These are phyloP conservation scores for Carex arenaria DNA, from an alignment of 202 grass and related monocot species.

Conservation along the genomic window DNA sequence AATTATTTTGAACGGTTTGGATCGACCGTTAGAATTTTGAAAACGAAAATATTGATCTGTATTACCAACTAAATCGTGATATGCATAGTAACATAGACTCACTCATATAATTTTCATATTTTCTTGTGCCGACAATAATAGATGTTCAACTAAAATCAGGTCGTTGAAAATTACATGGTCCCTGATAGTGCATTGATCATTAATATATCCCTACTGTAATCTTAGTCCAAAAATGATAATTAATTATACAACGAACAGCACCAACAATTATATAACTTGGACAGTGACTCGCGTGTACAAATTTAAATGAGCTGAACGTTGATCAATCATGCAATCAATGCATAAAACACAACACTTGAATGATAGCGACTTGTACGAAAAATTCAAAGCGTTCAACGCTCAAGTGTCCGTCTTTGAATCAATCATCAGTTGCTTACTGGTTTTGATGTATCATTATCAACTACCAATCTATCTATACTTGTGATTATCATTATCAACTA, in stretches of 20 bases:
- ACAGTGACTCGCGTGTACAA: neutral
- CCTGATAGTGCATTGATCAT: neutral
- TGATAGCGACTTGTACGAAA: neutral
- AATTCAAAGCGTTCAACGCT: slow-evolving; percentile 4
- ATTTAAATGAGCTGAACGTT: neutral
- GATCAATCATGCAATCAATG: neutral
- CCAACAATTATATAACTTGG: neutral
- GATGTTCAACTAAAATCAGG: neutral
- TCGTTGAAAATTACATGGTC: neutral
- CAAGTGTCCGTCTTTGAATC: neutral
- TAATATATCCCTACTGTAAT: neutral
- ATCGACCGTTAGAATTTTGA: too few species aligned
- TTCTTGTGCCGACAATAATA: neutral
- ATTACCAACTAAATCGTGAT: too few species aligned
- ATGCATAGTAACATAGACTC: too few species aligned
- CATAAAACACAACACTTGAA: neutral
- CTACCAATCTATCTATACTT: neutral
- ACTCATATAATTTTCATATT: too few species aligned
- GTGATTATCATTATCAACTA: too few species aligned
- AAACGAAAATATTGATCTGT: too few species aligned
- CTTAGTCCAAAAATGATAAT: neutral
- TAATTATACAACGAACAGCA: neutral
- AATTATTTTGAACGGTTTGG: too few species aligned
- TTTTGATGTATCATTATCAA: slow-evolving; percentile 24
- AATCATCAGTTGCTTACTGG: slow-evolving; percentile 8